Evolutionary conservation across 306 rosid species (phyloP), one percentile per base, ranked within the genome.

Genomic region (Acacia acuminata): DNA sequence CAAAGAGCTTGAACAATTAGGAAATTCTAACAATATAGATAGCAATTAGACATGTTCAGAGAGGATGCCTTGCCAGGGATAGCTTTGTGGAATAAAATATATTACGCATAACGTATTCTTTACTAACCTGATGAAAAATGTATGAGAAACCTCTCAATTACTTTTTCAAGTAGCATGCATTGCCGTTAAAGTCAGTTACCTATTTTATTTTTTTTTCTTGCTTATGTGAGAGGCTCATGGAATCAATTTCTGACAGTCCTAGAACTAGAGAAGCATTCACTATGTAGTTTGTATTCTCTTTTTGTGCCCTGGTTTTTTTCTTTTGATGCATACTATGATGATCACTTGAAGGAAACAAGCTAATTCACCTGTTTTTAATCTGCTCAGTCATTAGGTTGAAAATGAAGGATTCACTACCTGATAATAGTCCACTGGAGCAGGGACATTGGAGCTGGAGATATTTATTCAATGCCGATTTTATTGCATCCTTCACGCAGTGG

Each of bases 321-420:
- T 73, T 38, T 44, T 2, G 10, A 30, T 71, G 74, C 27, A 73
- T 51, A 27, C 60, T 34, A 11, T 69, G 74, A 9, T 13, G 14
- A 53, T 60, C 16, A 73, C 60, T 73, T 16, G 4, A 71, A 45
- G 69, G 67, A 24, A 58, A 48, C 44, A 61, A 69, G 27, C 85
- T 87, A 69, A 34, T 82, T 82, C 53, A 76, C 7, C 17, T 22
- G 13, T 3, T 61, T 24, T 24, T 61, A 2, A 61, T 50, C 45
- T 76, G 51, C 38, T 79, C 86, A 85, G 90, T 82, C 88, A 24
- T 71, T 22, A 58, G 76, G 76, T 42, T 42, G 53, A 70, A 69
- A 16, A 42, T 43, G 2, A 22, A 5, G 34, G 75, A 20, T 43
- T 42, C 75, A n/a, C n/a, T 0, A 55, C 44, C 69, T 25, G n/a